phyloP scores from a whole-genome alignment of 495 filamentous ascomycete genomes.

The Daldinia vernicosa region DNA sequence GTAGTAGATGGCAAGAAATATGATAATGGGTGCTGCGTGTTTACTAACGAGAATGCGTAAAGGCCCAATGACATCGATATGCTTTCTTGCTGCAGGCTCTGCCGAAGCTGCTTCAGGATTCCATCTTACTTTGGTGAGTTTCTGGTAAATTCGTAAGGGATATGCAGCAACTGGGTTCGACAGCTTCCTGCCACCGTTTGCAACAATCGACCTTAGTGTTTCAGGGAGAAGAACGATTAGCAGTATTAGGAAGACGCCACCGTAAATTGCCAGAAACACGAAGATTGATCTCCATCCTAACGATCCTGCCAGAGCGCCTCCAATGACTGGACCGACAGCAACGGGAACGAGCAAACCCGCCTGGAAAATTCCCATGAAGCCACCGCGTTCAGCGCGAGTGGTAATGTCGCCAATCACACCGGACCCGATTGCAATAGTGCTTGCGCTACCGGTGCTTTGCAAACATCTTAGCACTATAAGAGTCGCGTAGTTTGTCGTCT shows the following conservation, averaged over 20 bases:
- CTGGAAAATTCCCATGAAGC: constrained; percentile 65
- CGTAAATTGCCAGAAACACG: constrained; percentile 63
- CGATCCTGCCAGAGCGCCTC: constrained; percentile 60
- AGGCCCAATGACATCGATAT: constrained; percentile 52
- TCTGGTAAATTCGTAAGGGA: constrained; percentile 52
- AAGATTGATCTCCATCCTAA: constrained; percentile 67
- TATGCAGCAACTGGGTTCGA: constrained; percentile 45
- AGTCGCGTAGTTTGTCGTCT: constrained; percentile 56
- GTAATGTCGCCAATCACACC: constrained; percentile 68
- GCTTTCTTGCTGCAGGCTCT: constrained; percentile 42
- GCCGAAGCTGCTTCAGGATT: constrained; percentile 18
- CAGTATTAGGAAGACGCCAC: constrained; percentile 53
- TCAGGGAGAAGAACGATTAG: constrained; percentile 61
- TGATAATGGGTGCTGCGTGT: constrained; percentile 55
- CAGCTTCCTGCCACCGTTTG: constrained; percentile 55
- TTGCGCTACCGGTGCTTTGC: constrained; percentile 61
- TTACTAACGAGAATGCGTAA: constrained; percentile 59
- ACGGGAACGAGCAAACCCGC: constrained; percentile 58
- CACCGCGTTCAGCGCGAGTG: constrained; percentile 60
- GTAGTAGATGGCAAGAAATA: constrained; percentile 62
- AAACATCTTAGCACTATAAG: constrained; percentile 60
- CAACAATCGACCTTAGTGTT: constrained; percentile 62
- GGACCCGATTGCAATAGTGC: constrained; percentile 64
- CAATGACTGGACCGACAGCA: constrained; percentile 64
- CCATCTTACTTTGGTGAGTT: constrained; percentile 39